Conservation (phyloP, 352 stramenopile genomes). For the Phytopythium cucurbitacearum region DNA sequence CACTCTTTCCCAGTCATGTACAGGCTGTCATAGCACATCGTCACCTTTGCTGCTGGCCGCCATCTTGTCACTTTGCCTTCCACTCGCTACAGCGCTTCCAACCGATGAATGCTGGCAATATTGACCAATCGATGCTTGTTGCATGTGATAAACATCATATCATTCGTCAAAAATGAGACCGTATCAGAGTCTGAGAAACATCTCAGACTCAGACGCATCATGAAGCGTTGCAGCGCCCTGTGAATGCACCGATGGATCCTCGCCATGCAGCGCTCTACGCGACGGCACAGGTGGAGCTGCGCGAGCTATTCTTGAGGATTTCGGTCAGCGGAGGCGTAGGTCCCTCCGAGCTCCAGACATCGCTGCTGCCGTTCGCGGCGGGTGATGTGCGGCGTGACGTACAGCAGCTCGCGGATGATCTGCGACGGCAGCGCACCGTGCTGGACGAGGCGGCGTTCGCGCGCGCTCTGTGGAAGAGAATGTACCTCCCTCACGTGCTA, state of each 20-base stretch:
- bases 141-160: background rate
- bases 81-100: background rate
- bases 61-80: background rate
- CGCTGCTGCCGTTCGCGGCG: slow-evolving; percentile 52
- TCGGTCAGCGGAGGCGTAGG: slow-evolving; percentile 43
- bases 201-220: too few species aligned
- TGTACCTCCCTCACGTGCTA: slow-evolving; percentile 51
- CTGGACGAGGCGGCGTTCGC: slow-evolving; percentile 64
- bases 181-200: background rate
- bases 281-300: slow-evolving; percentile 45
- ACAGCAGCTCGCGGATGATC: slow-evolving; percentile 45
- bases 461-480: slow-evolving; percentile 55
- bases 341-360: slow-evolving; percentile 32
- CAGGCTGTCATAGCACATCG: background rate
- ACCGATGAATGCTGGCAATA: background rate
- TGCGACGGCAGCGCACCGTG: slow-evolving; percentile 29
- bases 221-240: too few species aligned
- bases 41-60: background rate
- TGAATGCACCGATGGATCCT: slow-evolving; percentile 33
- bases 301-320: slow-evolving; percentile 56
- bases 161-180: background rate
- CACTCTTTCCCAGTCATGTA: background rate
- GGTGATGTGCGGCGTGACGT: slow-evolving; percentile 53
- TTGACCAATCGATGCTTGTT: background rate
- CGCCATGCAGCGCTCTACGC: slow-evolving; percentile 34